Conservation (phyloP, 2,329 filamentous ascomycete genomes). For the Fusarium xyrophilum region DNA sequence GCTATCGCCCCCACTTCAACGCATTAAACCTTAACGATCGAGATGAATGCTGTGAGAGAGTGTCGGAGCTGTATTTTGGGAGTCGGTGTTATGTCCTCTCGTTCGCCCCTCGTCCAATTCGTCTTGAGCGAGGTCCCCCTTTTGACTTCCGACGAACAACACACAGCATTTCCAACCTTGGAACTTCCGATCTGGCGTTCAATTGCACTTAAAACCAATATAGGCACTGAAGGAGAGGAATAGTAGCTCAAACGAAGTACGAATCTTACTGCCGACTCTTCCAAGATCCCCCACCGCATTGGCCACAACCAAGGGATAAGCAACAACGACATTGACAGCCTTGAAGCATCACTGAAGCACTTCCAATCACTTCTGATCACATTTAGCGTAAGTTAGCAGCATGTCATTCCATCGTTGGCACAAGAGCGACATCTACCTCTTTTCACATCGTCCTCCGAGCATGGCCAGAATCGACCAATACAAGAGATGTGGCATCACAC, state of each 20-base stretch:
- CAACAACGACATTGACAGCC: fast-evolving
- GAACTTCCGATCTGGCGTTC: too few relatives aligned
- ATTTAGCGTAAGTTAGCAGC: fast-evolving
- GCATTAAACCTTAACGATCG: fast-evolving
- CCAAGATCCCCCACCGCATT: background rate
- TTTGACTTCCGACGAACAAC: background rate
- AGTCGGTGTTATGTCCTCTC: fast-evolving
- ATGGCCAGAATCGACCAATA: too few relatives aligned
- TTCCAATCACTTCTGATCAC: fast-evolving
- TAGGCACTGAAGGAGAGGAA: fast-evolving
- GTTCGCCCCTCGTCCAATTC: fast-evolving
- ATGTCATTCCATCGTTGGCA: fast-evolving
- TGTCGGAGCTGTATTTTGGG: fast-evolving
- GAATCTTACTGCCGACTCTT: fast-evolving
- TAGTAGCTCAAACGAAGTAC: fast-evolving
- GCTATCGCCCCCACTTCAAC: background rate
- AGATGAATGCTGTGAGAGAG: fast-evolving
- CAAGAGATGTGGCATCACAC: fast-evolving
- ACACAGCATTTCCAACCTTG: background rate
- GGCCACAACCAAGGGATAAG: fast-evolving
- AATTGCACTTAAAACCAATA: fast-evolving
- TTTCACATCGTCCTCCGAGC: background rate
- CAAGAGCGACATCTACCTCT: too few relatives aligned
- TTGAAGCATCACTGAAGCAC: fast-evolving
- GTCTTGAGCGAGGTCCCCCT: background rate